phyloP scores from a whole-genome alignment of 768 basidiomycete genomes.

The Hypholoma sublateritium region DNA sequence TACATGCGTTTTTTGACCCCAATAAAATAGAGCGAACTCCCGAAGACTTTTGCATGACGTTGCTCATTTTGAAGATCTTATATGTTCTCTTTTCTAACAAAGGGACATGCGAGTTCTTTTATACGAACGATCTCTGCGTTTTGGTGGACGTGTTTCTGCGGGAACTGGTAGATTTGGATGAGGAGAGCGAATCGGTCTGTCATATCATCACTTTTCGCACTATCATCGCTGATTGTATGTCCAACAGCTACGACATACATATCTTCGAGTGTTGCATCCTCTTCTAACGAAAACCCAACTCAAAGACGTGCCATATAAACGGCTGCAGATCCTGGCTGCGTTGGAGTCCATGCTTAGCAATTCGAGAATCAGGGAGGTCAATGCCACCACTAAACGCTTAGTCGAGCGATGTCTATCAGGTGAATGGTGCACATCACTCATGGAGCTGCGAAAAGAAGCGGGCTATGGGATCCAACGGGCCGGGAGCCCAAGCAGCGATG shows the following conservation, averaged over 20 bases:
- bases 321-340: constrained; percentile 80
- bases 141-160: constrained; percentile 98
- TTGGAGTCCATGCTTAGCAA: constrained; percentile 79
- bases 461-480: constrained; percentile 25
- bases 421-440: constrained; percentile 80
- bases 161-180: constrained; percentile 87
- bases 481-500: constrained; percentile 45
- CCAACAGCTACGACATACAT: constrained; percentile 85
- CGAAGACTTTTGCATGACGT: constrained; percentile 93
- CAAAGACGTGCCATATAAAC: constrained; percentile 83
- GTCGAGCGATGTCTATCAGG: constrained; percentile 89
- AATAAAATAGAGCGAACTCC: constrained; percentile 66
- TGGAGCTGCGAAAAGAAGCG: constrained; percentile 32
- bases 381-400: constrained; percentile 84
- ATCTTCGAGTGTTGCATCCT: constrained; percentile 93
- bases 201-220: background rate
- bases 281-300: constrained; percentile 94
- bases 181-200: constrained; percentile 90
- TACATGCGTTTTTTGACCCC: background rate
- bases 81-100: constrained; percentile 94
- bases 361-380: constrained; percentile 76
- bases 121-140: constrained; percentile 95
- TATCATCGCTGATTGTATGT: constrained; percentile 3
- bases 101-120: constrained; percentile 94
- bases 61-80: constrained; percentile 90